phyloP scores from a whole-genome alignment of 148 eudicot species.

The Fallopia convolvulus region DNA sequence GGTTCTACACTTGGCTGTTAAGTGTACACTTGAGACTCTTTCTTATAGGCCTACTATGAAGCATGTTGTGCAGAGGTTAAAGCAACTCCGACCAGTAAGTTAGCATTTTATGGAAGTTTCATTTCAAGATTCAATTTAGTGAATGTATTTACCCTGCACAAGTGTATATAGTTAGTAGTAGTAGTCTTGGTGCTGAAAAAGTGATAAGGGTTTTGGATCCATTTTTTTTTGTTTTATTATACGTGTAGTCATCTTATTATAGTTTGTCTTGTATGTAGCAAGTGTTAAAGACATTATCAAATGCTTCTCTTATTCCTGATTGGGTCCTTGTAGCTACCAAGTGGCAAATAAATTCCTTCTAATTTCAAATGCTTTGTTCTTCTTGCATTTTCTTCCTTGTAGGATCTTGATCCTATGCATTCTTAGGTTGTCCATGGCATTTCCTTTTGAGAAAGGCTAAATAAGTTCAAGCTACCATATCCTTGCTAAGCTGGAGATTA shows the following conservation, averaged over 20 bases:
- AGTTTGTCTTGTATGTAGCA: background rate
- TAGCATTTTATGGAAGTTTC: background rate
- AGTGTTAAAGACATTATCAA: background rate
- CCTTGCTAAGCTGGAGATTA: no score
- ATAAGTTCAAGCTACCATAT: no score
- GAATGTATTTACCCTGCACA: background rate
- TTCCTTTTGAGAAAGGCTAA: no score
- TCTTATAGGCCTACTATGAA: constrained; percentile 53
- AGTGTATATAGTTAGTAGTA: background rate
- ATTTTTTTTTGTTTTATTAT: background rate
- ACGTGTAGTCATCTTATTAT: background rate
- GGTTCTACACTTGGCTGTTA: constrained; percentile 43
- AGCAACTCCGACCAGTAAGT: constrained; percentile 31
- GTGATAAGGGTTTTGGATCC: background rate
- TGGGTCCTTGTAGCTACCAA: background rate
- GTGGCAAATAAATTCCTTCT: no score
- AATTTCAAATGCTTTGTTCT: no score
- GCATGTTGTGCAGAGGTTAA: constrained; percentile 43
- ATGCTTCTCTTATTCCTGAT: background rate
- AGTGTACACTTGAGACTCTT: constrained; percentile 43
- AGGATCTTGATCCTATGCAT: no score
- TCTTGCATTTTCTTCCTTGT: no score
- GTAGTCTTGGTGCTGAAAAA: constrained; percentile 2
- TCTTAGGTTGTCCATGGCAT: no score
- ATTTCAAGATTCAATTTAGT: background rate